phyloP scores from a whole-genome alignment of 202 grass and related monocot genomes.

The Eragrostis tef region DNA sequence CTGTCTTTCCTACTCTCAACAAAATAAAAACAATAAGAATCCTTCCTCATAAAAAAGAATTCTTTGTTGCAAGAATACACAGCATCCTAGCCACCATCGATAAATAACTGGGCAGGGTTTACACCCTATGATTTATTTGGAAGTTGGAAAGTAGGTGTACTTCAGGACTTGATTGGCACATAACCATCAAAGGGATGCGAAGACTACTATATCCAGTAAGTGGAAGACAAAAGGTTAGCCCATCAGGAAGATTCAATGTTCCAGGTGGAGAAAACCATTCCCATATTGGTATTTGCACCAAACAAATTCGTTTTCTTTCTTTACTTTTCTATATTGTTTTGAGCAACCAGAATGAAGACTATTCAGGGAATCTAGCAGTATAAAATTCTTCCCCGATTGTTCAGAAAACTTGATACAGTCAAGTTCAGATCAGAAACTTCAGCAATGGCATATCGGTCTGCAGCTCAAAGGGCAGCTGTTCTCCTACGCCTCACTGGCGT shows the following conservation, averaged over 20 bases:
- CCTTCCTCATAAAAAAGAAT: neutral
- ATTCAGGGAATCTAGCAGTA: neutral
- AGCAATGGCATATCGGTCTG: constrained; percentile 41
- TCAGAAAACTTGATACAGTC: neutral
- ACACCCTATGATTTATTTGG: neutral
- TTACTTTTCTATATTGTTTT: no score
- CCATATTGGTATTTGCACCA: neutral
- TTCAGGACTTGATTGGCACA: neutral
- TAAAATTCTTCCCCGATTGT: neutral
- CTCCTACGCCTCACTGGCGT: constrained; percentile 8
- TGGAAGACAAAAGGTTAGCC: neutral
- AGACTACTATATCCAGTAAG: neutral
- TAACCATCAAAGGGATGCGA: neutral
- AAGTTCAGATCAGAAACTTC: neutral
- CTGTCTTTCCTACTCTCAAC: neutral
- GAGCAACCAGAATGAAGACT: no score
- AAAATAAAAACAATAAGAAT: neutral
- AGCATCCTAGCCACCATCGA: neutral
- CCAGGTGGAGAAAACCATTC: neutral
- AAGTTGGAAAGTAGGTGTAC: no score
- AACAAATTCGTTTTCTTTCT: no score
- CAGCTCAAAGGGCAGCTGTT: neutral
- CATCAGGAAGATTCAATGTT: neutral
- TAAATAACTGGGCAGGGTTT: neutral
- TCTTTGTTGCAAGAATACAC: no score